Conservation (phyloP, 495 filamentous ascomycete genomes). For the Aspergillus campestris region DNA sequence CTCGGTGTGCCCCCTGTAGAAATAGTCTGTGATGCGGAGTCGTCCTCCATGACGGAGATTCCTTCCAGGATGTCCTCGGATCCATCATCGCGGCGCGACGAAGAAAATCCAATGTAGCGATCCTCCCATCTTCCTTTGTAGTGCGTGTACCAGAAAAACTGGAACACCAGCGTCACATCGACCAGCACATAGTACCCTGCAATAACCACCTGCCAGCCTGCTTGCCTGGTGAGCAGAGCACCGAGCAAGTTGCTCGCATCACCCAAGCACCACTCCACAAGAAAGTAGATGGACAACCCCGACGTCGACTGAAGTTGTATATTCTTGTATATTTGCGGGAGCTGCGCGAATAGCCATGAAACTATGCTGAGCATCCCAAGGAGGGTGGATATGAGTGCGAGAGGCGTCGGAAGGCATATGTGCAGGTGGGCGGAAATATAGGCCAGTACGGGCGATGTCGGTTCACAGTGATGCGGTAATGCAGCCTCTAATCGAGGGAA, state of each 20-base stretch:
- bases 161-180: constrained; percentile 51
- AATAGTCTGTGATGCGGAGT: constrained; percentile 5
- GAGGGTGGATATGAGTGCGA: constrained; percentile 57
- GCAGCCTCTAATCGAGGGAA: constrained; percentile 25
- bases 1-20: constrained; percentile 12
- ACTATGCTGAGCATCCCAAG: constrained; percentile 57
- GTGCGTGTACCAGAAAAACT: constrained; percentile 63
- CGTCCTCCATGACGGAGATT: constrained; percentile 18
- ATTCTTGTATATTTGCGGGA: constrained; percentile 70
- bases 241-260: constrained; percentile 63
- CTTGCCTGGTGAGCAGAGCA: constrained; percentile 57
- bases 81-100: constrained; percentile 15
- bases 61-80: constrained; percentile 22
- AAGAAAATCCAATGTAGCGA: constrained; percentile 16
- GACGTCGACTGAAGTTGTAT: constrained; percentile 56
- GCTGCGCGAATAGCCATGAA: constrained; percentile 70
- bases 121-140: constrained; percentile 30
- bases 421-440: constrained; percentile 52
- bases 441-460: constrained; percentile 49
- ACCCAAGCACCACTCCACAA: constrained; percentile 62
- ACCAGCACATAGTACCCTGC: constrained; percentile 63
- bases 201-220: constrained; percentile 61
- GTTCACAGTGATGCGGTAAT: constrained; percentile 56
- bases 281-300: constrained; percentile 59
- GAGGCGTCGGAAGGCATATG: constrained; percentile 58